Evolutionary conservation across 2,329 filamentous ascomycete genomes (phyloP), one percentile per base, ranked within the genome.

Genomic region (Thelonectria rubi): DNA sequence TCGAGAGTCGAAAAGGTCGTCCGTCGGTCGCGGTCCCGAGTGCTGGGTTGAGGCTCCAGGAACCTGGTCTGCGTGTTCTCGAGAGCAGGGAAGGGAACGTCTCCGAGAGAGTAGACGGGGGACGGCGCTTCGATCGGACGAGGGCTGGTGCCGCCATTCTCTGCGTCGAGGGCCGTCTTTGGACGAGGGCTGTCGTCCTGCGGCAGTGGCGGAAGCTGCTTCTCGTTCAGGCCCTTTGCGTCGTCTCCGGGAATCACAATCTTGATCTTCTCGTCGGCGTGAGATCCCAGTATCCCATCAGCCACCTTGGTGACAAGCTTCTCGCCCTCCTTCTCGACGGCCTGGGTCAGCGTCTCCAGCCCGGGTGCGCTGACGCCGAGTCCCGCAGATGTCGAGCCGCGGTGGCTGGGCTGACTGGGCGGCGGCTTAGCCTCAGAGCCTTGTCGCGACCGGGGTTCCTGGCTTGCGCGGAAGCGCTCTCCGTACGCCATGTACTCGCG

Each of bases 401-500:
- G 72, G 15, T 74, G 71, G 11, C 72, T 70, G 53, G 72, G 63
- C 70, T 78, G 70, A 10, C 72, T 70, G 54, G 72, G 63, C 70
- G 78, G 70, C 14, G 73, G 64, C 76, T 83, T 76, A 73, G 80
- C 65, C 74, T 83, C 76, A 75, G 81, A 69, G 74, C 90, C 78
- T 24, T 82, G 86, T 75, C 68, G 58, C 17, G 72, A 81, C 75
- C 81, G 92, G 76, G 79, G 80, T 49, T 82, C 82, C 82, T 86
- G 86, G 73, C 80, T 85, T 69, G 91, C 88, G 58, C 86, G 85
- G 80, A 99, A 97, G 47, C 88, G 86, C 67, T 91, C 88, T 17
- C 85, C 84, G 74, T 97, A 98, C 5, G 88, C 84, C 55, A 86
- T 84, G 73, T 91, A 97, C 67, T 96, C 91, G 65, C 92, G 90